These are phyloP conservation scores for Pseudozyma thailandica DNA, from an alignment of 1,284 basidiomycete species.

Conservation along the genomic window DNA sequence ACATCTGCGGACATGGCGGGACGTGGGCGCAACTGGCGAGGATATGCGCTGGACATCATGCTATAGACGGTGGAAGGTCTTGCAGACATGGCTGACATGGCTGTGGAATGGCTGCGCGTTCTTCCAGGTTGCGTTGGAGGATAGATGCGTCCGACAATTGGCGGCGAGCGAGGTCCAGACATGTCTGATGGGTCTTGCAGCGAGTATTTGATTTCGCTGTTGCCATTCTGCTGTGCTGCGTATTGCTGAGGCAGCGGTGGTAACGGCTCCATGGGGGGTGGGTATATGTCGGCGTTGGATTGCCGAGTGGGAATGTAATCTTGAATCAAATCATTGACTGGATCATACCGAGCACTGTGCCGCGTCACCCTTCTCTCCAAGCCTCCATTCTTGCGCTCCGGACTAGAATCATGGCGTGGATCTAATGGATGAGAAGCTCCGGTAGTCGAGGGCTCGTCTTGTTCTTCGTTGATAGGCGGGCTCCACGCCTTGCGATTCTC, in stretches of 20 bases:
- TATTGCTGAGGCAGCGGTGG: conserved; percentile 30
- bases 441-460: conserved; percentile 4
- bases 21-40: conserved; percentile 37
- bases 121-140: conserved; percentile 9
- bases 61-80: conserved; percentile 43
- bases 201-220: conserved; percentile 19
- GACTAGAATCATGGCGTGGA: conserved; percentile 8
- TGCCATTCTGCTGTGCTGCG: conserved; percentile 4
- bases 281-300: conserved; percentile 33
- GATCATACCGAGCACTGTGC: conserved; percentile 47
- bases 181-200: conserved; percentile 25
- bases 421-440: conserved; percentile 21
- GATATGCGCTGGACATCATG: conserved; percentile 12
- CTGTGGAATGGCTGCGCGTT: conserved; percentile 17
- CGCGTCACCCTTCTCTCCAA: conserved; percentile 36
- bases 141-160: conserved; percentile 1
- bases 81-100: conserved; percentile 11
- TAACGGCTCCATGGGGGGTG: conserved; percentile 22
- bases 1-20: conserved; percentile 61
- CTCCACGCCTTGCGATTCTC: conserved; percentile 29
- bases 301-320: conserved; percentile 41
- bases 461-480: conserved; percentile 18
- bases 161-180: conserved; percentile 2
- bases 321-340: conserved; percentile 51
- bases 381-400: background rate